A percentile compares a stretch with the other conserved stretches of the same genome.
phyloP scores from a whole-genome alignment of 225 moss, liverwort and hornwort species.

The Marchantia paleacea region DNA sequence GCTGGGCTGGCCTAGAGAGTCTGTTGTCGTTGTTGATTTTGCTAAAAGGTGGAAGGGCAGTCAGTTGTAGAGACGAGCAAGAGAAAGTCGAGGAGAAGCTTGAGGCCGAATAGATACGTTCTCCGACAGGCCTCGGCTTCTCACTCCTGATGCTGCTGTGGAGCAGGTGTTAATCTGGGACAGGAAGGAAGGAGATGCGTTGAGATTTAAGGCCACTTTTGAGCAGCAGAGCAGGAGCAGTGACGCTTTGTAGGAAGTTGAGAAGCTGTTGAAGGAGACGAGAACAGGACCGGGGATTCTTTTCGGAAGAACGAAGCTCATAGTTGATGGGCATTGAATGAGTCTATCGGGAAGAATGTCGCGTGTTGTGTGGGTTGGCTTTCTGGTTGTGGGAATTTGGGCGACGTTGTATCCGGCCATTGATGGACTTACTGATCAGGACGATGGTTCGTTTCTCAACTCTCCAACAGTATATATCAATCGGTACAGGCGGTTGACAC shows the following conservation, averaged over 20 bases:
- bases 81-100: slow-evolving; percentile 3
- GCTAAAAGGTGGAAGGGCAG: neutral
- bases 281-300: neutral
- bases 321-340: slow-evolving; percentile 17
- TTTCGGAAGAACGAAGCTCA: neutral
- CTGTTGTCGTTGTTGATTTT: slow-evolving; percentile 1
- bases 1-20: slow-evolving; percentile 13
- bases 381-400: neutral
- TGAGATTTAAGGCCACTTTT: neutral
- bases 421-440: slow-evolving; percentile 19
- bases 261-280: slow-evolving; percentile 5
- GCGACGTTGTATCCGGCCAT: neutral
- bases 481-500: neutral
- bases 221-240: slow-evolving; percentile 6
- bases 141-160: neutral
- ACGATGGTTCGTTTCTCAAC: slow-evolving; percentile 20
- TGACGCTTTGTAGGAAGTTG: slow-evolving; percentile 3
- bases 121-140: neutral
- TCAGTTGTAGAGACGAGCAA: neutral
- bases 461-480: neutral
- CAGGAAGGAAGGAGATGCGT: neutral
- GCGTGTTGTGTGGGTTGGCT: slow-evolving; percentile 8
- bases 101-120: neutral
- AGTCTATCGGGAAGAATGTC: slow-evolving; percentile 8
- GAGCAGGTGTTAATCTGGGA: neutral